phyloP scores from a whole-genome alignment of 441 rosid genomes.

The Sinapis alba region DNA sequence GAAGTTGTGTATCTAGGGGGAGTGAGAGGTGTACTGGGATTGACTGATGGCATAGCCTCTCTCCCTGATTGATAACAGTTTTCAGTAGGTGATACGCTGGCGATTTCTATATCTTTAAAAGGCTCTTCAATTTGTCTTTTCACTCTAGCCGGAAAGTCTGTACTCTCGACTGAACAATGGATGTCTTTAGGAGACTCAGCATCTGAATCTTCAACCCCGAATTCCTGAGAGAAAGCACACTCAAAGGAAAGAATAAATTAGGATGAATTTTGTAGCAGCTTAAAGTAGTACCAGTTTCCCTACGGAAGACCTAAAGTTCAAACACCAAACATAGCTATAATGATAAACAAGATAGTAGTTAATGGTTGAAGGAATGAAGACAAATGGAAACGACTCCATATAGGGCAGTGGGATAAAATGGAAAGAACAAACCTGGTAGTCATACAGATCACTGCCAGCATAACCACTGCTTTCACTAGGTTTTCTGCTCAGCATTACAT shows the following conservation, averaged over 20 bases:
- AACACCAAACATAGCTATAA: constrained; percentile 13
- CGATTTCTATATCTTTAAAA: constrained; percentile 49
- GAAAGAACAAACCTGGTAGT: constrained; percentile 73
- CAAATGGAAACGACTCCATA: constrained; percentile 7
- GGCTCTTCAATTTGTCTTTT: constrained; percentile 62
- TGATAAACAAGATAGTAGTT: constrained; percentile 9
- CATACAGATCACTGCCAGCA: constrained; percentile 89
- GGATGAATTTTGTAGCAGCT: not conserved
- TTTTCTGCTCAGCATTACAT: constrained; percentile 70
- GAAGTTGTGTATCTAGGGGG: constrained; percentile 59
- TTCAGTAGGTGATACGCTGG: constrained; percentile 52
- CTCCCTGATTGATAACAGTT: constrained; percentile 77
- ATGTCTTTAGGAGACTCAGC: constrained; percentile 66
- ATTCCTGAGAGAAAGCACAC: constrained; percentile 55
- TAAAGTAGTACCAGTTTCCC: constrained; percentile 1
- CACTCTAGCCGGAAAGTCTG: constrained; percentile 43
- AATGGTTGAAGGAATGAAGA: constrained; percentile 17
- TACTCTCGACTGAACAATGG: constrained; percentile 57
- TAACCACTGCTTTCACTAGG: constrained; percentile 90
- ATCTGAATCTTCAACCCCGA: constrained; percentile 86
- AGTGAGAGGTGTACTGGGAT: constrained; percentile 61
- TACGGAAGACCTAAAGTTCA: constrained; percentile 2
- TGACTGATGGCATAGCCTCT: constrained; percentile 71
- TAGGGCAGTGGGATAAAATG: constrained; percentile 24
- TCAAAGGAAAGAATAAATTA: not conserved